phyloP scores from a whole-genome alignment of 768 basidiomycete genomes.

The Tricholoma sp. region DNA sequence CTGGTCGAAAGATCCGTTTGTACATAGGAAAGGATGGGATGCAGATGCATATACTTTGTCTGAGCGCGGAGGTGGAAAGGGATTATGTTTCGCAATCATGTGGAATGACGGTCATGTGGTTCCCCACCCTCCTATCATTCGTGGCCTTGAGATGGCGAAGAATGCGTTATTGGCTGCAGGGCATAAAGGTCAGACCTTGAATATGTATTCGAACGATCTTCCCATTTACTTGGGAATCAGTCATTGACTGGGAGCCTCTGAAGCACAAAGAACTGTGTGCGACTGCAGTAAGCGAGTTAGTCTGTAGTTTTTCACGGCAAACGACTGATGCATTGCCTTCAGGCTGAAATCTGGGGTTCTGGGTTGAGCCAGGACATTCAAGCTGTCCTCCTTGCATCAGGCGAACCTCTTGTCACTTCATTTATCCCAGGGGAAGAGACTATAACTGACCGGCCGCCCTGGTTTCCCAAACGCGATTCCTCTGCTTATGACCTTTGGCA shows the following conservation, averaged over 20 bases:
- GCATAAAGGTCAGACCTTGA: constrained; percentile 47
- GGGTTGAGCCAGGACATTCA: constrained; percentile 45
- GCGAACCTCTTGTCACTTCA: constrained; percentile 51
- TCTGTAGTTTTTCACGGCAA: too few species aligned
- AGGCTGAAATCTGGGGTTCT: constrained; percentile 40
- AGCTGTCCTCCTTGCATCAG: constrained; percentile 29
- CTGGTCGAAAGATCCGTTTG: constrained; percentile 63
- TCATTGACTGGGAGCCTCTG: constrained; percentile 63
- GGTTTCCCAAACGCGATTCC: background rate
- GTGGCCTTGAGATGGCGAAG: constrained; percentile 55
- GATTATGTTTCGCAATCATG: constrained; percentile 54
- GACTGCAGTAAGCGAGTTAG: constrained; percentile 30
- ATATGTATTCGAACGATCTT: background rate
- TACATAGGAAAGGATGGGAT: constrained; percentile 54
- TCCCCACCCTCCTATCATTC: constrained; percentile 60
- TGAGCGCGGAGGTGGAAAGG: constrained; percentile 51
- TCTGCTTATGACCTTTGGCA: constrained; percentile 64
- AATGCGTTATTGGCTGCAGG: constrained; percentile 54
- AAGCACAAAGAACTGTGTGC: constrained; percentile 45
- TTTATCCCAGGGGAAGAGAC: constrained; percentile 35
- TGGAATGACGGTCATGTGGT: constrained; percentile 58
- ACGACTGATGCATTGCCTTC: background rate
- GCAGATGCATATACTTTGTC: constrained; percentile 52
- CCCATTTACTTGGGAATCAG: constrained; percentile 25
- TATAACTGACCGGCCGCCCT: background rate